Conservation (phyloP, 2,329 filamentous ascomycete species). For the Hymenoscyphus infarciens region DNA sequence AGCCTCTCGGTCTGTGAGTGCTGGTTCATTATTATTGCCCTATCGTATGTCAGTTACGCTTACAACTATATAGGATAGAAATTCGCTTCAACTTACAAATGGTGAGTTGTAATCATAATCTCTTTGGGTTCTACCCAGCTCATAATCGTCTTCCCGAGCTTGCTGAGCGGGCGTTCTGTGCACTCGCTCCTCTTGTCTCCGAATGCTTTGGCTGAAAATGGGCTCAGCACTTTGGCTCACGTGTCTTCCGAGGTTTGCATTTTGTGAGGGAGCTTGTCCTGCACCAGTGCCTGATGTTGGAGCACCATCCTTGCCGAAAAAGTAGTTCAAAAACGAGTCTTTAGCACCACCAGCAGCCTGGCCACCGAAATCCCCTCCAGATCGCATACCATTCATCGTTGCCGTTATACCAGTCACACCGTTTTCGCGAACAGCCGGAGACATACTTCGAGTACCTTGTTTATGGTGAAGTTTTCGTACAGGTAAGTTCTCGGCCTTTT, state of each 20-base stretch:
- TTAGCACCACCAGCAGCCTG: slow-evolving; percentile 61
- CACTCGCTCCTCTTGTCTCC: slow-evolving; percentile 57
- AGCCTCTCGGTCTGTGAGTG: slow-evolving; percentile 89
- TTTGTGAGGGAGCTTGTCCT: slow-evolving; percentile 32
- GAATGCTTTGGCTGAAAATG: slow-evolving; percentile 78
- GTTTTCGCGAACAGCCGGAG: slow-evolving; percentile 71
- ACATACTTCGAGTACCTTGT: slow-evolving; percentile 70
- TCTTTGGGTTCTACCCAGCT: slow-evolving; percentile 32
- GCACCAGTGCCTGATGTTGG: slow-evolving; percentile 32
- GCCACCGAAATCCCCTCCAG: slow-evolving; percentile 41
- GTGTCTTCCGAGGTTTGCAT: slow-evolving; percentile 54
- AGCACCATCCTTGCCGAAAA: slow-evolving; percentile 88
- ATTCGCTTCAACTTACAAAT: slow-evolving; percentile 42
- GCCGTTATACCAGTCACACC: slow-evolving; percentile 58
- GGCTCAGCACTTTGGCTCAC: slow-evolving; percentile 76
- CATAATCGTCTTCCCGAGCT: slow-evolving; percentile 42
- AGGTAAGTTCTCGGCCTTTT: slow-evolving; percentile 55
- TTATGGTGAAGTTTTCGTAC: slow-evolving; percentile 47
- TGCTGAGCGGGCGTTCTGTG: slow-evolving; percentile 48
- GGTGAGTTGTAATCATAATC: slow-evolving; percentile 42
- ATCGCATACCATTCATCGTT: slow-evolving; percentile 63
- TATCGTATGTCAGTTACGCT: slow-evolving; percentile 34
- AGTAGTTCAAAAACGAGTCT: slow-evolving; percentile 97
- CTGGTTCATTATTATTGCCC: slow-evolving; percentile 68
- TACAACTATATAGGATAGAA: slow-evolving; percentile 14